Base-by-base conservation (phyloP, 2,329 filamentous ascomycete species). In the Nemania diffusa region DNA sequence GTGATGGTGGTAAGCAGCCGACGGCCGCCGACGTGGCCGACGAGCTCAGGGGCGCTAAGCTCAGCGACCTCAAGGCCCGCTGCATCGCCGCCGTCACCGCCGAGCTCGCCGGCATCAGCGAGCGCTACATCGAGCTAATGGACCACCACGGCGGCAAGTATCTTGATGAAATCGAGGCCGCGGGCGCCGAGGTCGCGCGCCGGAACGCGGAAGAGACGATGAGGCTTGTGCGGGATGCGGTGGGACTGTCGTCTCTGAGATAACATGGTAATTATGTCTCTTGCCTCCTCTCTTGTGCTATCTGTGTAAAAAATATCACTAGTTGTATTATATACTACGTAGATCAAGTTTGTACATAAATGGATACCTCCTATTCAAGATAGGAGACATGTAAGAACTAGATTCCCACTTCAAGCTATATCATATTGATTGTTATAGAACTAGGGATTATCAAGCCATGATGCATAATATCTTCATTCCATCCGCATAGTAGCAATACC, bases 61-160 rank as follows among this genome's bases (percentile, higher is more conserved):
- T 93, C 73, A 82, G 82, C 8, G 82, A 82, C 0, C 81, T 95
- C 63, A 95, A 95, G 78, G 83, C 85, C 6, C 81, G 83, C 71
- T 88, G 93, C 5, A 85, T 88, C 0, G 84, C 87, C 22, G 83
- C 83, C 1, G 80, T 96, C 0, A 81, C 85, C 5, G 71, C 73
- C 6, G 84, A 84, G 27, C 78, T 92, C 11, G 75, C 73, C 15
- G 81, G 80, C 2, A 81, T 90, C 27, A 75, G 87, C 29, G 82
- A 82, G 32, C 76, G 80, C 37, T 91, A 87, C 73, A 65, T 79
- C 11, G 79, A 82, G 61, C 72, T 88, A 5, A 78, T 87, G 60
- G 55, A 74, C 60, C 56, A 76, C 78, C 46, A 83, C 22, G 82
- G 86, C 22, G 83, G 84, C 6, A 79, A 77, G 34, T 85, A 84